These are phyloP conservation scores for Populus hybrid DNA, from an alignment of 441 rosid species.

Conservation along the genomic window DNA sequence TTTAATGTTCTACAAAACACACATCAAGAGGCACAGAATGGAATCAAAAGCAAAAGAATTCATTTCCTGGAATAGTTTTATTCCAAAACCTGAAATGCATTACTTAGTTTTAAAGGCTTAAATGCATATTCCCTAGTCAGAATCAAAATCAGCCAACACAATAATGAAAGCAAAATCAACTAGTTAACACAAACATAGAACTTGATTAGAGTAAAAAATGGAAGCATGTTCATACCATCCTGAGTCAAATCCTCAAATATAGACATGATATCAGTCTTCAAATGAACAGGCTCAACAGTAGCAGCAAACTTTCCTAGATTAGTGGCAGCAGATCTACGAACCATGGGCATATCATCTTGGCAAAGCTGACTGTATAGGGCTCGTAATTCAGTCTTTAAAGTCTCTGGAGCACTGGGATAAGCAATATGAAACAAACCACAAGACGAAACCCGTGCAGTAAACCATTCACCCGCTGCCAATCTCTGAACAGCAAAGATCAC, in stretches of 20 bases:
- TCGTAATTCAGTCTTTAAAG: slow-evolving; percentile 67
- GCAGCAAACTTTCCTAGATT: slow-evolving; percentile 95
- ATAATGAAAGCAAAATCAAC: background rate
- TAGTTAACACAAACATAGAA: background rate
- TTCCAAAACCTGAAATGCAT: background rate
- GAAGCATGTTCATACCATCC: slow-evolving; percentile 54
- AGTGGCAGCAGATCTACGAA: slow-evolving; percentile 91
- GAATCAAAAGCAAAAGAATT: background rate
- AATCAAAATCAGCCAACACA: background rate
- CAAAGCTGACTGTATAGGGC: slow-evolving; percentile 69
- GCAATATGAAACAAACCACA: slow-evolving; percentile 92
- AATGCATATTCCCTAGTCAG: background rate
- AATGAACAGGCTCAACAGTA: slow-evolving; percentile 67
- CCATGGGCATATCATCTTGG: slow-evolving; percentile 99
- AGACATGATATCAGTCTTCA: slow-evolving; percentile 79
- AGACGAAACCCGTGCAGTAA: slow-evolving; percentile 90
- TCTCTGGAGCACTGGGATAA: slow-evolving; percentile 74
- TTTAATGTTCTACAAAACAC: background rate
- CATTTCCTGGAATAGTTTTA: background rate
- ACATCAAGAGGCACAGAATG: background rate
- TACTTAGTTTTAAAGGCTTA: background rate
- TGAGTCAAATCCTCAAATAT: slow-evolving; percentile 86
- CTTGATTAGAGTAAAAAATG: background rate
- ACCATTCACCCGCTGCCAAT: slow-evolving; percentile 92
- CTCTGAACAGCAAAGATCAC: slow-evolving; percentile 42